Evolutionary conservation across 2,329 filamentous ascomycete species (phyloP).

Genomic region (Pyrenophora seminiperda): DNA sequence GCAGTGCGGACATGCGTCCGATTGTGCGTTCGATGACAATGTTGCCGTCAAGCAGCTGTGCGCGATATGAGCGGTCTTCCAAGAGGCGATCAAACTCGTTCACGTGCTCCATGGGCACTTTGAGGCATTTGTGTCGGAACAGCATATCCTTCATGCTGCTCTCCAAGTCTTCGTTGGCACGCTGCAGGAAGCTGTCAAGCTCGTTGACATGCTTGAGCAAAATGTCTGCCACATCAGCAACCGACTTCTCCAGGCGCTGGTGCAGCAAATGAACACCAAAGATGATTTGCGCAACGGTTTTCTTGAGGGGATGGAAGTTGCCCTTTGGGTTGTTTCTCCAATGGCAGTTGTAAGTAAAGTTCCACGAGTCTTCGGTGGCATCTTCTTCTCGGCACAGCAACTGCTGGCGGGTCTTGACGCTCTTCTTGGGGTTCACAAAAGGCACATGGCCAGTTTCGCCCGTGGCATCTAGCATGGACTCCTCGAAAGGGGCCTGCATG

Average conservation of each 20-base stretch:
- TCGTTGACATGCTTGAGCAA: slow-evolving; percentile 92
- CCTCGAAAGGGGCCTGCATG: slow-evolving; percentile 82
- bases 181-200: slow-evolving; percentile 87
- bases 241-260: slow-evolving; percentile 84
- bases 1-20: slow-evolving; percentile 73
- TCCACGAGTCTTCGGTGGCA: slow-evolving; percentile 69
- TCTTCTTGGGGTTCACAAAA: slow-evolving; percentile 50
- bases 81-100: slow-evolving; percentile 85
- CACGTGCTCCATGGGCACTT: slow-evolving; percentile 81
- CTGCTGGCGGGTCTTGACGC: slow-evolving; percentile 43
- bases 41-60: slow-evolving; percentile 83
- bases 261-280: slow-evolving; percentile 91
- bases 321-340: slow-evolving; percentile 80
- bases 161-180: slow-evolving; percentile 82
- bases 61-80: slow-evolving; percentile 79
- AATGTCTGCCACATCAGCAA: slow-evolving; percentile 84
- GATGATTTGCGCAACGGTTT: slow-evolving; percentile 87
- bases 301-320: slow-evolving; percentile 84
- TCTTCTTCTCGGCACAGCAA: slow-evolving; percentile 64
- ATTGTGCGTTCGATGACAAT: slow-evolving; percentile 90
- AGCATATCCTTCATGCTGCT: slow-evolving; percentile 76
- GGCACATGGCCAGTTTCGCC: slow-evolving; percentile 40
- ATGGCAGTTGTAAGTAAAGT: slow-evolving; percentile 71
- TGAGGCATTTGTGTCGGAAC: slow-evolving; percentile 74
- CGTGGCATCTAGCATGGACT: slow-evolving; percentile 76